Percentiles rank a stretch among this genome's conserved stretches.
Conservation (phyloP, 306 rosid genomes). For the Pyrus pyrifolia region DNA sequence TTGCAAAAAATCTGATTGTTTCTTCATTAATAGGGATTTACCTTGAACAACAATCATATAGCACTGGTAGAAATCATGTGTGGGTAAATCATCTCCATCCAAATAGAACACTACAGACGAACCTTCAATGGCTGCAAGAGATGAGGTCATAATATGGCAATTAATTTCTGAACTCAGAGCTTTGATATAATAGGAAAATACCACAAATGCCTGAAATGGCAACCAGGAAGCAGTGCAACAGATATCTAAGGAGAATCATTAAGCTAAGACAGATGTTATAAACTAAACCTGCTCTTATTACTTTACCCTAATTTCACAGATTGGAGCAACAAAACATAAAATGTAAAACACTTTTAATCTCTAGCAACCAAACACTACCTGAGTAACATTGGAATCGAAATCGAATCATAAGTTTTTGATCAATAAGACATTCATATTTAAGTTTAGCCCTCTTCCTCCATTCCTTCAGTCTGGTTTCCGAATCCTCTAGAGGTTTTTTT, state of each 20-base stretch:
- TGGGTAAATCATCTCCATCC: constrained; percentile 39
- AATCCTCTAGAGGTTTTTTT: background rate
- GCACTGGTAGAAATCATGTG: constrained; percentile 42
- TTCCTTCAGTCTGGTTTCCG: background rate
- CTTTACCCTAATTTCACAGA: background rate
- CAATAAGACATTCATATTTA: background rate
- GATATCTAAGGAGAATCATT: background rate
- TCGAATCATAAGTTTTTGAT: background rate
- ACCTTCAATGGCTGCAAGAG: constrained; percentile 67
- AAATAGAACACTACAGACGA: constrained; percentile 69
- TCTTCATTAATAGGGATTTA: constrained; percentile 8
- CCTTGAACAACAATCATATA: constrained; percentile 75
- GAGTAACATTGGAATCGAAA: background rate
- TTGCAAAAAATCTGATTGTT: background rate
- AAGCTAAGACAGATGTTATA: background rate
- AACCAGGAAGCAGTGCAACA: background rate
- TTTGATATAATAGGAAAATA: background rate
- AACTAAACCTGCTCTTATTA: background rate
- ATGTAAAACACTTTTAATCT: background rate
- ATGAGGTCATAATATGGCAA: background rate
- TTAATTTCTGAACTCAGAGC: constrained; percentile 12
- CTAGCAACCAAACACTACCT: too few relatives aligned
- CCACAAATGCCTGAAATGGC: background rate
- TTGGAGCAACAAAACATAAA: background rate
- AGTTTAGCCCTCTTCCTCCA: background rate